Conservation (phyloP, 176 grass and related monocot species). For the Chloris gayana region DNA sequence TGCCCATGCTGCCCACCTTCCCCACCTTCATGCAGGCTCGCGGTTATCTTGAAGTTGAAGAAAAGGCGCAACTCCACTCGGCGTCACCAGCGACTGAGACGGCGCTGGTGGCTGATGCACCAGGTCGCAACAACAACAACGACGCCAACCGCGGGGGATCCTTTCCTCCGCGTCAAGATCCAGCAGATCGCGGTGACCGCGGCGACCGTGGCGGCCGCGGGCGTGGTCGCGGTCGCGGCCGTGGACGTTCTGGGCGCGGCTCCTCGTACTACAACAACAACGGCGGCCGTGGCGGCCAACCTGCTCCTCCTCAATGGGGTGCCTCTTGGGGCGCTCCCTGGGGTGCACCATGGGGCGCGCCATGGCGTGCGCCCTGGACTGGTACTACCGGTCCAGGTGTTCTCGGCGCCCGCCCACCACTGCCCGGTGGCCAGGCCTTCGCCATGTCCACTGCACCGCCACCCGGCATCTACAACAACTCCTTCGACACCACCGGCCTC, state of each 20-base stretch:
- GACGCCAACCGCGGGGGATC: no score
- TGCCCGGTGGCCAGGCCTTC: fast-evolving
- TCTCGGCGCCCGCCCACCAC: neutral
- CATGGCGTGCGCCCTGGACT: neutral
- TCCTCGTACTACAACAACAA: no score
- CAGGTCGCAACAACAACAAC: no score
- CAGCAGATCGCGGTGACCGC: fast-evolving
- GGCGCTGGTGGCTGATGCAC: neutral
- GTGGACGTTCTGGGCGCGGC: no score
- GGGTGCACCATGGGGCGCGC: neutral
- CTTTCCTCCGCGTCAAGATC: no score
- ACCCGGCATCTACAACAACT: no score
- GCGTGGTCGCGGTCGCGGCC: no score
- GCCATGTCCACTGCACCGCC: no score
- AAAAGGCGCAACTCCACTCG: fast-evolving
- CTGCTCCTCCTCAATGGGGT: no score
- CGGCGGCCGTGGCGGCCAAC: no score
- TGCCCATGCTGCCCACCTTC: neutral
- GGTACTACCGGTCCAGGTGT: neutral
- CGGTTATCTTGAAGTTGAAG: neutral
- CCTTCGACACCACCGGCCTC: neutral
- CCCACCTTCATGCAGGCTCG: neutral
- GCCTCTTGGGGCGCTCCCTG: no score
- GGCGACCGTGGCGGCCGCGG: no score
- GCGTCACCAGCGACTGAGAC: fast-evolving